Base-by-base conservation (phyloP, 768 basidiomycete species). In the Podaxis rugospora region DNA sequence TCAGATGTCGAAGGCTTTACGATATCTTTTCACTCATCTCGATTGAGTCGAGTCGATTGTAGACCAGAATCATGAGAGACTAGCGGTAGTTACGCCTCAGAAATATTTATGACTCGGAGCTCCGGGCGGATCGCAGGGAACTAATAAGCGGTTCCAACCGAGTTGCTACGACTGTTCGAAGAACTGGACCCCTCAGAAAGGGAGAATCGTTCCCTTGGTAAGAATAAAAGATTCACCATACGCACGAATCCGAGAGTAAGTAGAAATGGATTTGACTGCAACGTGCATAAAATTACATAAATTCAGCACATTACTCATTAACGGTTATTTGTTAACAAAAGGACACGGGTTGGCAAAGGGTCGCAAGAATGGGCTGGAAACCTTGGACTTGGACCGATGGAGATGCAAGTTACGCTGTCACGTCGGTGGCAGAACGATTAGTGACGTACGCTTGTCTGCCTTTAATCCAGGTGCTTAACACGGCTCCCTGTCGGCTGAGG, bases 401-500 rank as follows among this genome's bases (percentile, higher is more conserved):
- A 51, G 52, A 36, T 27, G 37, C 37, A 27, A 61, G 32, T 59
- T 55, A 51, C 53, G 14, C 23, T 40, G 42, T 44, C 60, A 55
- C 39, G 63, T 61, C 67, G 50, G 59, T 53, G 7, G 59, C 65
- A 71, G 44, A 50, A 25, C 44, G 25, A 71, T 74, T 32, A 67
- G 75, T 90, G 90, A 93, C 6, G 87, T 52, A 49, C 35, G 46
- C 88, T 67, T 87, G 79, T 71, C 80, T 84, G 4, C 92, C 93
- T 64, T 76, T 82, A 18, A 94, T 86, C 90, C 90, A 92, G 11
- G 90, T 90, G 63, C 81, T 82, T 37, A 87, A 72, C 14, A 90
- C 85, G 51, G 78, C 75, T 3, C 92, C 91, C 51, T 80, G 77
- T 59, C 80, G 77, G 68, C 91, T 86, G 50, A 94, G 80, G 27